These are phyloP conservation scores for Hypoxylon perforatum DNA, from an alignment of 495 filamentous ascomycete genomes.

Conservation along the genomic window DNA sequence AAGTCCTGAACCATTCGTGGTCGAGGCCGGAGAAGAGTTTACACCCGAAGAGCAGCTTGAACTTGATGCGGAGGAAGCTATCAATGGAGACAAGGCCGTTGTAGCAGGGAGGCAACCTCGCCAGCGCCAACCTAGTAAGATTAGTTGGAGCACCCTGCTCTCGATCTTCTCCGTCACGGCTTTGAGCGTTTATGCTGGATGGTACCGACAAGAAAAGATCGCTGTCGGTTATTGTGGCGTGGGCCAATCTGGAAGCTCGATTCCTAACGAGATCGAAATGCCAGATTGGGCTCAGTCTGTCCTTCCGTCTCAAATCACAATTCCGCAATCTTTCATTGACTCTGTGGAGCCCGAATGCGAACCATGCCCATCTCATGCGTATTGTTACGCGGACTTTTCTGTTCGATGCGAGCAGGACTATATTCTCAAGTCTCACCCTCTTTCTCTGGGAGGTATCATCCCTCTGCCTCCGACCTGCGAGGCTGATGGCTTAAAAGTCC, in stretches of 20 bases:
- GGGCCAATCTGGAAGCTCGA: constrained; percentile 61
- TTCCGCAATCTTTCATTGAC: constrained; percentile 74
- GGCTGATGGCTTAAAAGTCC: constrained; percentile 90
- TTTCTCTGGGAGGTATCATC: constrained; percentile 81
- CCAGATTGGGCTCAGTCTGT: constrained; percentile 56
- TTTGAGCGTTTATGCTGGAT: constrained; percentile 75
- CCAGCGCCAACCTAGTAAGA: constrained; percentile 34
- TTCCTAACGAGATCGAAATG: constrained; percentile 57
- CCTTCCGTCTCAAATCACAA: constrained; percentile 37
- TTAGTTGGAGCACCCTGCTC: constrained; percentile 62
- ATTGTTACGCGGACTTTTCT: constrained; percentile 81
- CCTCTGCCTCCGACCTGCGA: constrained; percentile 94
- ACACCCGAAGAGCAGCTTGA: constrained; percentile 89
- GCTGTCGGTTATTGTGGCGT: constrained; percentile 95
- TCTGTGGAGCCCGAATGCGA: constrained; percentile 86
- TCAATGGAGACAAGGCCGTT: constrained; percentile 49
- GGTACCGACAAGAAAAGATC: constrained; percentile 94
- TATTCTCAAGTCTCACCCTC: constrained; percentile 83
- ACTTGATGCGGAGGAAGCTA: constrained; percentile 68
- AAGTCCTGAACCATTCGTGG: constrained; percentile 47
- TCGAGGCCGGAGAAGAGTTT: constrained; percentile 87
- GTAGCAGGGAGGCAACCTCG: constrained; percentile 35
- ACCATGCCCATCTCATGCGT: constrained; percentile 90
- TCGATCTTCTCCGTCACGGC: constrained; percentile 74
- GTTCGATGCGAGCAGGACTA: constrained; percentile 88